These are phyloP conservation scores for Aspergillus thermomutatus DNA, from an alignment of 2,329 filamentous ascomycete species.

Conservation along the genomic window DNA sequence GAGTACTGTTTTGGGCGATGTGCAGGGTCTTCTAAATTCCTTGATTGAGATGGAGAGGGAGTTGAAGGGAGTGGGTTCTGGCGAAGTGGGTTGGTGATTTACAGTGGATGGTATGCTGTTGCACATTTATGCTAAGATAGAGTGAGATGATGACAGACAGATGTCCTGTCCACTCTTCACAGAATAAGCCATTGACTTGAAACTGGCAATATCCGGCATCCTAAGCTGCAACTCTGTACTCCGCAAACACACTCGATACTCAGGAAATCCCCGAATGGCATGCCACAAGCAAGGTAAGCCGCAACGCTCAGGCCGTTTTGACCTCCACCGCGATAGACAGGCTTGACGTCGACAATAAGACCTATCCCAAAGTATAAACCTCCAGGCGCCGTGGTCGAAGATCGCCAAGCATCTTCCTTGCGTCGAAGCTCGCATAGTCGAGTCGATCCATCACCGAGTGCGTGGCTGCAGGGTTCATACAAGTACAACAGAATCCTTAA, in stretches of 20 bases:
- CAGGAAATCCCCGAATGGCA: not conserved
- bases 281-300: not conserved
- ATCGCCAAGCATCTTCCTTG: constrained; percentile 3
- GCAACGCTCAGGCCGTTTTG: not conserved
- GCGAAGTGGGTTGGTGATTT: not conserved
- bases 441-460: constrained; percentile 5
- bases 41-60: not conserved
- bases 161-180: not conserved
- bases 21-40: not conserved
- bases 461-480: not conserved
- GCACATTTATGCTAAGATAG: no score
- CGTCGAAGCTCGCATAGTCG: constrained; percentile 3
- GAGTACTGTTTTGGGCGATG: not conserved
- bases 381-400: constrained; percentile 3
- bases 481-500: not conserved
- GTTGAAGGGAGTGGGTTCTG: no score
- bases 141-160: not conserved
- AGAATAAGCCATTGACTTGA: not conserved
- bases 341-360: not conserved
- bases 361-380: constrained; percentile 1
- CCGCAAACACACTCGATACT: not conserved
- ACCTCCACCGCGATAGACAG: not conserved
- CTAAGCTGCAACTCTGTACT: not conserved
- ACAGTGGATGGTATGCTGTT: not conserved
- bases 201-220: not conserved